Base-by-base conservation (phyloP, 495 filamentous ascomycete species). In the Daldinia bambusicola region DNA sequence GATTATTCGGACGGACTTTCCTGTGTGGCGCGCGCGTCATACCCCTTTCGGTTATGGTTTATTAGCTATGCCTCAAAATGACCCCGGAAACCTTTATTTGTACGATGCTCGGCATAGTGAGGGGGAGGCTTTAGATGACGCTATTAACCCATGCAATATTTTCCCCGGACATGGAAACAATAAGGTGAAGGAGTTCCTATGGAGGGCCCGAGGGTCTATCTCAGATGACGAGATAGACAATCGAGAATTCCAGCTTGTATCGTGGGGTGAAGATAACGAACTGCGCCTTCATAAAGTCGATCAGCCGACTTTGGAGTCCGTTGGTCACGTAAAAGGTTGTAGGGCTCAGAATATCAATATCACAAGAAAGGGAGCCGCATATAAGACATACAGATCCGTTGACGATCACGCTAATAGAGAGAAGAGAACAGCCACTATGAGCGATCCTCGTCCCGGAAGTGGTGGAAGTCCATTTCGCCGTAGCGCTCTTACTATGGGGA, bases 111-210 rank as follows among this genome's bases (percentile, higher is more conserved):
- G 87, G 59, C 78, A 81, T 36, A 67, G 69, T 1, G 75, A 77
- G 37, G 79, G 81, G 9, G 77, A 74, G 5, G 78, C 80, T 0
- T 78, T 81, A 1, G 81, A 86, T 41, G 81, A 79, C 9, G 70
- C 80, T 3, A 82, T 83, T 4, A 82, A 83, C n/a, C 86, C 92
- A 22, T 89, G 90, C 6, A 87, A 90, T 69, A 87, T 87, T 53
- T 98, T 97, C 63, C 85, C 88, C 13, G 93, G 93, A 6, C 95
- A 98, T 75, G 86, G 85, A 14, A 89, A 89, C 52, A 89, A 92
- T 62, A 92, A 93, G 70, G 92, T 95, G 26, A 97, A 97, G 71
- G 95, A 98, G 63, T 97, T 98, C 64, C 81, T 98, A 8, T 98
- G 95, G 95, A 85, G 95, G 74, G 87, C 87, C 36, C 89, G 94